Evolutionary conservation across 495 filamentous ascomycete genomes (phyloP).

Genomic region (Penicillium chermesinum): DNA sequence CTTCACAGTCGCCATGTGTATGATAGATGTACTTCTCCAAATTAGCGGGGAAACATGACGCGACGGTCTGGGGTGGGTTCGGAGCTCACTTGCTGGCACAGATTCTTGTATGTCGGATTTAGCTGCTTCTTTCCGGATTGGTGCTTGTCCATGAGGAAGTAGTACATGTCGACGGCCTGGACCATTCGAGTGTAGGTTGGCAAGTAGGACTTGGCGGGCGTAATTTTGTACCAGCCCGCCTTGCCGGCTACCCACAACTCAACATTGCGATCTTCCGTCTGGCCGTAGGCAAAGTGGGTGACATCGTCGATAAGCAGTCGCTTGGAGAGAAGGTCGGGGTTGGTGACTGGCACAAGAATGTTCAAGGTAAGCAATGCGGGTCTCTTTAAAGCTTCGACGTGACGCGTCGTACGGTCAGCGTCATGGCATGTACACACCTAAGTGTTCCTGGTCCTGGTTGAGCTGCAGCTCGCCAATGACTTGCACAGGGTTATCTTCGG

Average conservation of each 20-base stretch:
- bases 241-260: slow-evolving; percentile 70
- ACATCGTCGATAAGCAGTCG: slow-evolving; percentile 62
- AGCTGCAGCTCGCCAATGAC: slow-evolving; percentile 51
- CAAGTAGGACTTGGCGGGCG: slow-evolving; percentile 56
- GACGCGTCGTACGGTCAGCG: slow-evolving; percentile 12
- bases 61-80: neutral
- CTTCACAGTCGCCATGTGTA: slow-evolving; percentile 42
- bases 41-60: slow-evolving; percentile 8
- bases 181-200: slow-evolving; percentile 59
- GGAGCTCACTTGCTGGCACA: slow-evolving; percentile 42
- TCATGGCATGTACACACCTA: slow-evolving; percentile 28
- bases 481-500: slow-evolving; percentile 48
- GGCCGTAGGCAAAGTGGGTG: slow-evolving; percentile 63
- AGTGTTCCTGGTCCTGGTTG: slow-evolving; percentile 37
- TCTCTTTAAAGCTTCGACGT: slow-evolving; percentile 8
- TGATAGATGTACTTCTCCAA: slow-evolving; percentile 36
- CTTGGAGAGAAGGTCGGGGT: slow-evolving; percentile 43
- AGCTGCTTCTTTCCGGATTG: slow-evolving; percentile 32
- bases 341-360: slow-evolving; percentile 29
- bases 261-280: slow-evolving; percentile 53
- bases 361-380: slow-evolving; percentile 22
- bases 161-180: slow-evolving; percentile 65
- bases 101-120: slow-evolving; percentile 36
- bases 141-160: slow-evolving; percentile 55
- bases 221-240: slow-evolving; percentile 76